Percentiles rank a stretch among this genome's conserved stretches.
phyloP scores from a whole-genome alignment of 2,329 filamentous ascomycete genomes.

The Sordariomycetes sp. region DNA sequence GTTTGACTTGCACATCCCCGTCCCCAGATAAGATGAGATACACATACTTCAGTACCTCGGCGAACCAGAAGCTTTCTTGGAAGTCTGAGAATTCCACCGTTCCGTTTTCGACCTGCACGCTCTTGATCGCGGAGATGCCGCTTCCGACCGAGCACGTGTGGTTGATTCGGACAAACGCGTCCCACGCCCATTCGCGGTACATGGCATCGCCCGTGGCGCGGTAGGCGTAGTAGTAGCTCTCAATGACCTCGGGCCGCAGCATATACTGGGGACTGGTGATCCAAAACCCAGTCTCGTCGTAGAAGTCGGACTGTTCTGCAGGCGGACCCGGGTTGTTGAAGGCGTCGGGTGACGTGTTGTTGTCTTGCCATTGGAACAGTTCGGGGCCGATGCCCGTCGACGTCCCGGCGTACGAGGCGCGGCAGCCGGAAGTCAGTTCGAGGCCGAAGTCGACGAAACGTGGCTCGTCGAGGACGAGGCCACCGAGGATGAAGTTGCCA shows the following conservation, averaged over 20 bases:
- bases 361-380: conserved; percentile 47
- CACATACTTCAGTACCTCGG: conserved; percentile 75
- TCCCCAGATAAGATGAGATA: conserved; percentile 59
- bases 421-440: conserved; percentile 57
- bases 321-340: conserved; percentile 26
- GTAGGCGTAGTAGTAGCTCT: conserved; percentile 80
- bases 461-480: conserved; percentile 49
- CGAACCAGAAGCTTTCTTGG: conserved; percentile 82
- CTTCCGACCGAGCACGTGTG: conserved; percentile 46
- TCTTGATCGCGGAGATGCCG: conserved; percentile 50
- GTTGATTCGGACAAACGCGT: conserved; percentile 59
- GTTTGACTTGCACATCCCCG: conserved; percentile 34
- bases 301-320: conserved; percentile 41
- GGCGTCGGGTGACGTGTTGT: conserved; percentile 16
- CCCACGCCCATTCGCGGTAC: conserved; percentile 79
- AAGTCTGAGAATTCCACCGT: conserved; percentile 47
- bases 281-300: conserved; percentile 57
- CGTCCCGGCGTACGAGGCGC: conserved; percentile 57
- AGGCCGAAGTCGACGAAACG: conserved; percentile 66
- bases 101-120: conserved; percentile 53
- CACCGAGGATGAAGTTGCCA: conserved; percentile 75
- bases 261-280: conserved; percentile 48
- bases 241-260: conserved; percentile 69
- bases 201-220: conserved; percentile 60
- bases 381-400: conserved; percentile 69